Conservation (phyloP, 2,329 filamentous ascomycete species). For the Xylariaceae sp. region DNA sequence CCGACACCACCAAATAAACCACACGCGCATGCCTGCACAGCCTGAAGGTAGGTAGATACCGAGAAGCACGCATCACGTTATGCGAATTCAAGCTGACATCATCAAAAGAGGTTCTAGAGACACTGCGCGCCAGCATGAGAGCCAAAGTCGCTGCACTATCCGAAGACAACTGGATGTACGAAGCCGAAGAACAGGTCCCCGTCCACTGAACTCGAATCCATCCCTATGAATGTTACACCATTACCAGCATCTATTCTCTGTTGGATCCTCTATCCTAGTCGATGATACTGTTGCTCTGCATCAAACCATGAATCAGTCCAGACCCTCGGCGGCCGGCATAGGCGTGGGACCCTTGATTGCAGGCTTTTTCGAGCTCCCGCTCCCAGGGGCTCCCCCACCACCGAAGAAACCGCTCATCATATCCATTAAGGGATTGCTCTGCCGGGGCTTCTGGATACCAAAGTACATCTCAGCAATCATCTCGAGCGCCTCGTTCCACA, state of each 20-base stretch:
- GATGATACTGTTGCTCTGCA: slow-evolving; percentile 10
- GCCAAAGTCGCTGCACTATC: slow-evolving; percentile 69
- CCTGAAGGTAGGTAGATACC: slow-evolving; percentile 52
- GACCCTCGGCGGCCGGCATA: slow-evolving; percentile 53
- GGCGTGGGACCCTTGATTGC: slow-evolving; percentile 43
- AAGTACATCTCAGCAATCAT: slow-evolving; percentile 97
- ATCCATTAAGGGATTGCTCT: slow-evolving; percentile 90
- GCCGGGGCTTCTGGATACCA: slow-evolving; percentile 78
- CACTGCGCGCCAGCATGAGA: slow-evolving; percentile 65
- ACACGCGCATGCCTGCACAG: slow-evolving; percentile 54
- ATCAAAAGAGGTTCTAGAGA: slow-evolving; percentile 59
- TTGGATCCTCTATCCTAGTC: slow-evolving; percentile 8
- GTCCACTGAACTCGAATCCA: slow-evolving; percentile 9
- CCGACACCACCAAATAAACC: slow-evolving; percentile 55
- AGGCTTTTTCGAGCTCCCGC: slow-evolving; percentile 35
- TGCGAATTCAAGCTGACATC: slow-evolving; percentile 7
- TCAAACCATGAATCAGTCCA: slow-evolving; percentile 45
- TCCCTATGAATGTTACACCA: too few relatives aligned
- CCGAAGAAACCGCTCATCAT: slow-evolving; percentile 98
- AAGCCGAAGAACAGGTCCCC: slow-evolving; percentile 54
- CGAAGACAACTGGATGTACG: slow-evolving; percentile 91
- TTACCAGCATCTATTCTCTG: slow-evolving; percentile 5
- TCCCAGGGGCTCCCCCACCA: slow-evolving; percentile 54
- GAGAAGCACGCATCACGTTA: background rate
- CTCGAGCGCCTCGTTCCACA: slow-evolving; percentile 79